Evolutionary conservation across 106 monocot genomes (phyloP).

Genomic region (Vanilla planifolia): DNA sequence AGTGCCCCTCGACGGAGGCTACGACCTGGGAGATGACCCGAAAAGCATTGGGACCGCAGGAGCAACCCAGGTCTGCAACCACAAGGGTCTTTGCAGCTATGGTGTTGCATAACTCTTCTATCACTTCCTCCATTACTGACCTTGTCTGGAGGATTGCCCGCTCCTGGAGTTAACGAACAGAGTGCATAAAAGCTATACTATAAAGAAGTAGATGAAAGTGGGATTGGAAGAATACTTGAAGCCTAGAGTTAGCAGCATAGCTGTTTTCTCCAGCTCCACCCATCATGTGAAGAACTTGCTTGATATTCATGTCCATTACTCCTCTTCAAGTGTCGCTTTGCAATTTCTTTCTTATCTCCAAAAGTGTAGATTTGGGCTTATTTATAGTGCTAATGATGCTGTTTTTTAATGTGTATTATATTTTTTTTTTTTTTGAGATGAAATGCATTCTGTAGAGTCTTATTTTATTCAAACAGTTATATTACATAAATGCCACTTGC

Average conservation of each 20-base stretch:
- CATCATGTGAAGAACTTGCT: background rate
- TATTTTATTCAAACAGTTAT: too few species aligned
- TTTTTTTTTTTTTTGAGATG: too few species aligned
- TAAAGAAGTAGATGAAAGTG: too few species aligned
- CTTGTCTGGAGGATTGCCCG: conserved; percentile 23
- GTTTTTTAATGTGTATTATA: too few species aligned
- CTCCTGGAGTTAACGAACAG: conserved; percentile 22
- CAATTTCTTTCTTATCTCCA: too few species aligned
- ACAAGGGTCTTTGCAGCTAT: conserved; percentile 17
- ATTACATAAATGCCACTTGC: too few species aligned
- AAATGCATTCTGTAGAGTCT: too few species aligned
- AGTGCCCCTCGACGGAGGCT: background rate
- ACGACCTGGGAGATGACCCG: conserved; percentile 23
- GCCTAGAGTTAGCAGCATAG: background rate
- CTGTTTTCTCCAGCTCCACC: background rate
- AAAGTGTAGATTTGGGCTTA: too few species aligned
- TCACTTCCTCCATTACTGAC: conserved; percentile 19
- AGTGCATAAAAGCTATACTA: too few species aligned
- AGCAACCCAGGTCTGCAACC: conserved; percentile 52
- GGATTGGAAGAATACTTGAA: background rate
- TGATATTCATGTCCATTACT: too few species aligned
- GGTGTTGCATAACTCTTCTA: conserved; percentile 9
- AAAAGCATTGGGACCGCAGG: conserved; percentile 49
- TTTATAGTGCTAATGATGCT: too few species aligned
- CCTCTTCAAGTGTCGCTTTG: too few species aligned